Evolutionary conservation across 306 rosid genomes (phyloP).

Genomic region (Acacia crassicarpa): DNA sequence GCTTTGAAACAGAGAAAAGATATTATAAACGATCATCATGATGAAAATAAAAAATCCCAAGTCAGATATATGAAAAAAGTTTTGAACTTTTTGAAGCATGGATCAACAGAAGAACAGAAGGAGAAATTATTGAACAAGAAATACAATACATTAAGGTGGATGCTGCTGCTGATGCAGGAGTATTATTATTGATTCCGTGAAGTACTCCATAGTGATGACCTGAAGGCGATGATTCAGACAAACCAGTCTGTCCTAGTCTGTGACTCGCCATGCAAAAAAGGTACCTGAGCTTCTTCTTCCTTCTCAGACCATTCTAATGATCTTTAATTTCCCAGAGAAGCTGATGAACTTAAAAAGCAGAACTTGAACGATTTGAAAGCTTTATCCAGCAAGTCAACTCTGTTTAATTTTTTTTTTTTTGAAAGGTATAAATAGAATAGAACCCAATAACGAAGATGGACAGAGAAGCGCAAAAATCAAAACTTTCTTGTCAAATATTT

Average conservation of each 20-base stretch:
- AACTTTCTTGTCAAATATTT: conserved; percentile 58
- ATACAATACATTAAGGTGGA: conserved; percentile 61
- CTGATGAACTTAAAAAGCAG: conserved; percentile 18
- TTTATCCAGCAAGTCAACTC: conserved; percentile 18
- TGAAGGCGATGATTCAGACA: conserved; percentile 78
- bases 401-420: conserved; percentile 20
- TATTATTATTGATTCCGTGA: conserved; percentile 55
- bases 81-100: background rate
- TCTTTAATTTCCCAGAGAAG: conserved; percentile 35
- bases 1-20: conserved; percentile 31
- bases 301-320: conserved; percentile 45
- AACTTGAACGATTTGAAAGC: conserved; percentile 32
- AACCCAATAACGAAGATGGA: conserved; percentile 35
- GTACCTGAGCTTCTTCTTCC: background rate
- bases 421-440: conserved; percentile 31
- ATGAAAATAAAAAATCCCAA: background rate
- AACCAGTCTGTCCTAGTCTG: conserved; percentile 70
- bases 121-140: conserved; percentile 16
- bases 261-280: conserved; percentile 71
- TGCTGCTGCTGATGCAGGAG: conserved; percentile 32
- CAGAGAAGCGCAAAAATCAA: conserved; percentile 44
- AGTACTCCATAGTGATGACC: conserved; percentile 74
- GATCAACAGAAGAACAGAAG: conserved; percentile 11
- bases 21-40: background rate
- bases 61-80: conserved; percentile 19